phyloP scores from a whole-genome alignment of 176 grass and related monocot species.

The Musa beccarii region DNA sequence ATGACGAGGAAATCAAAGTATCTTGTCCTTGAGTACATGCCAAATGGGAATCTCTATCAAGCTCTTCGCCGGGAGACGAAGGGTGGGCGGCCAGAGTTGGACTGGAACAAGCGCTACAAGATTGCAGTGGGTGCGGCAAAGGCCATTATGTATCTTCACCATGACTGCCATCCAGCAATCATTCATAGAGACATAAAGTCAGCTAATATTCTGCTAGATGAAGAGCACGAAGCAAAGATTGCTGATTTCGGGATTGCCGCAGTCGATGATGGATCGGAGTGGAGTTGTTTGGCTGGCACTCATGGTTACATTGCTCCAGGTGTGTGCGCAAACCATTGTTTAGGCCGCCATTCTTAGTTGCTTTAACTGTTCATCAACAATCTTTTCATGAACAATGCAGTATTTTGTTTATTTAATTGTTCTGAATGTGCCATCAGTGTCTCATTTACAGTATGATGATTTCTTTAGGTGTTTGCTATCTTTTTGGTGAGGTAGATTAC shows the following conservation, averaged over 20 bases:
- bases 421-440: no score
- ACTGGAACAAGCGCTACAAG: slow-evolving; percentile 47
- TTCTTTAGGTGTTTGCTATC: no score
- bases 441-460: no score
- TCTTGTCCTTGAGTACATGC: slow-evolving; percentile 57
- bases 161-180: slow-evolving; percentile 57
- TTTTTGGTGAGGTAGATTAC: no score
- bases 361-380: no score
- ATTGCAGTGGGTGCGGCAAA: slow-evolving; percentile 65
- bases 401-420: no score
- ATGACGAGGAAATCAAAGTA: slow-evolving; percentile 31
- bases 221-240: slow-evolving; percentile 55
- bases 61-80: slow-evolving; percentile 52
- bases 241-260: slow-evolving; percentile 69
- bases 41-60: slow-evolving; percentile 67
- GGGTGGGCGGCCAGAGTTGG: slow-evolving; percentile 34
- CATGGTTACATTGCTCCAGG: slow-evolving; percentile 75
- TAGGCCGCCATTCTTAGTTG: no score
- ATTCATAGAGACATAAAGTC: slow-evolving; percentile 83
- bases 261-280: slow-evolving; percentile 43
- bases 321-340: slow-evolving; percentile 18
- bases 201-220: slow-evolving; percentile 59
- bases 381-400: no score
- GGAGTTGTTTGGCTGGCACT: slow-evolving; percentile 61
- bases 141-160: slow-evolving; percentile 81